These are phyloP conservation scores for Arabidopsis lyrata DNA, from an alignment of 441 rosid species.

Conservation along the genomic window DNA sequence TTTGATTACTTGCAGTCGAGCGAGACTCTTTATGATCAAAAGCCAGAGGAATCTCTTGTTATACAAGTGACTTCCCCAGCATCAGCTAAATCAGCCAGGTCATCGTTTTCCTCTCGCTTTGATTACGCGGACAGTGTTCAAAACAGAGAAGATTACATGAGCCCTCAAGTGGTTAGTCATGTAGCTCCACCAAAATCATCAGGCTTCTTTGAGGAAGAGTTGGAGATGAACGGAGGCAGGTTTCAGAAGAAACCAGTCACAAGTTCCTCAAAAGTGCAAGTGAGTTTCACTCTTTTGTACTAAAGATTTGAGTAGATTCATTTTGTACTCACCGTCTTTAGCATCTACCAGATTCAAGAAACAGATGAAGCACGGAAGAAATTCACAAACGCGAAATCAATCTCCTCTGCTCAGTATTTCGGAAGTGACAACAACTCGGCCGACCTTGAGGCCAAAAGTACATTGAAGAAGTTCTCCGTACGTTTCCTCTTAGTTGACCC, in stretches of 20 bases:
- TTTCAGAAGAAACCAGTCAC: constrained; percentile 69
- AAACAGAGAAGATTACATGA: constrained; percentile 53
- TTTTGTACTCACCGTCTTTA: constrained; percentile 18
- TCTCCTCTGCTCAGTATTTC: constrained; percentile 88
- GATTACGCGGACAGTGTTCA: constrained; percentile 78
- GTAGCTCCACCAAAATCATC: constrained; percentile 93
- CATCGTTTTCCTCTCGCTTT: constrained; percentile 79
- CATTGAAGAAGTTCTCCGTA: constrained; percentile 90
- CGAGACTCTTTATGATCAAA: constrained; percentile 90
- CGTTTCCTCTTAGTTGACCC: constrained; percentile 35
- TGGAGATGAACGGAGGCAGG: constrained; percentile 67
- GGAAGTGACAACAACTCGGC: constrained; percentile 62
- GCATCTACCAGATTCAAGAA: constrained; percentile 63
- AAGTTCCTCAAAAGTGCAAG: constrained; percentile 71
- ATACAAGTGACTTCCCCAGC: constrained; percentile 55
- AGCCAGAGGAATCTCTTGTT: constrained; percentile 79
- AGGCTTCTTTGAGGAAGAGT: constrained; percentile 79
- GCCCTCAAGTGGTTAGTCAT: constrained; percentile 71
- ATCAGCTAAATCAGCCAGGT: constrained; percentile 57
- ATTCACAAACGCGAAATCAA: constrained; percentile 91
- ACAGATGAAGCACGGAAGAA: constrained; percentile 88
- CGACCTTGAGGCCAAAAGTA: constrained; percentile 68
- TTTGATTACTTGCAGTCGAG: constrained; percentile 63
- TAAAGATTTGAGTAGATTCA: neutral
- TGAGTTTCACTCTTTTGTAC: constrained; percentile 32